A percentile compares a stretch with the other conserved stretches of the same genome.
phyloP scores from a whole-genome alignment of 2,329 filamentous ascomycete species.

The Volutella citrinella region DNA sequence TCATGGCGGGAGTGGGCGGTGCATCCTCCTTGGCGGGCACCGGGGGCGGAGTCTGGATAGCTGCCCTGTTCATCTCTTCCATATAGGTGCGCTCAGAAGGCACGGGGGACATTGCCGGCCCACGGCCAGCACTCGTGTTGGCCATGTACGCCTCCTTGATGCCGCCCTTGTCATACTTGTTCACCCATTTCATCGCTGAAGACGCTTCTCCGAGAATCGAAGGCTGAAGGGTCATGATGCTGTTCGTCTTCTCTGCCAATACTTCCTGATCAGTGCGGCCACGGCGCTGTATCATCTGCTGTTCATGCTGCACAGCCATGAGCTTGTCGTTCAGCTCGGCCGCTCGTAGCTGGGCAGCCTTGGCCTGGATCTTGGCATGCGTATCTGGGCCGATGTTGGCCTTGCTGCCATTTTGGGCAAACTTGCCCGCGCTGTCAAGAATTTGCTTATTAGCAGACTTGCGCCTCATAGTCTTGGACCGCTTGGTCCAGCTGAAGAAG shows the following conservation, averaged over 20 bases:
- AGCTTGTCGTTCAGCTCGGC: constrained; percentile 60
- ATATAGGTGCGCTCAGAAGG: constrained; percentile 33
- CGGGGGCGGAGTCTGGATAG: background rate
- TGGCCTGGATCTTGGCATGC: constrained; percentile 88
- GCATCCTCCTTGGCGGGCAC: background rate
- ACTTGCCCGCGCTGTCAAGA: constrained; percentile 43
- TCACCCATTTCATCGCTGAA: constrained; percentile 95
- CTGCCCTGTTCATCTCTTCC: constrained; percentile 9
- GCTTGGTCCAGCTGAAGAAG: constrained; percentile 82
- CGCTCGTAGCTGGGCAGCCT: constrained; percentile 78
- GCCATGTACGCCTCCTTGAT: constrained; percentile 84
- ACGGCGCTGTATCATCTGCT: constrained; percentile 38
- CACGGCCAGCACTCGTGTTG: constrained; percentile 69
- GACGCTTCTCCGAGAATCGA: constrained; percentile 82
- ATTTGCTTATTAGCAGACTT: constrained; percentile 67
- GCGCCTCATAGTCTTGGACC: constrained; percentile 62
- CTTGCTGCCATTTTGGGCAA: constrained; percentile 52
- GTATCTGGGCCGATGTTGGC: constrained; percentile 86
- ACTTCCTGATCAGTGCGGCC: constrained; percentile 54
- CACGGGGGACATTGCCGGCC: constrained; percentile 38
- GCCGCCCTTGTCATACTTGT: constrained; percentile 86
- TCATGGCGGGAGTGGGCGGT: background rate
- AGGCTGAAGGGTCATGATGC: constrained; percentile 83
- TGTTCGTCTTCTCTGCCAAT: constrained; percentile 75
- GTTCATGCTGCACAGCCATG: constrained; percentile 36